A percentile compares a stretch with the other conserved stretches of the same genome.
Conservation (phyloP, 1,284 basidiomycete genomes). For the Afroboletus lepidellus region DNA sequence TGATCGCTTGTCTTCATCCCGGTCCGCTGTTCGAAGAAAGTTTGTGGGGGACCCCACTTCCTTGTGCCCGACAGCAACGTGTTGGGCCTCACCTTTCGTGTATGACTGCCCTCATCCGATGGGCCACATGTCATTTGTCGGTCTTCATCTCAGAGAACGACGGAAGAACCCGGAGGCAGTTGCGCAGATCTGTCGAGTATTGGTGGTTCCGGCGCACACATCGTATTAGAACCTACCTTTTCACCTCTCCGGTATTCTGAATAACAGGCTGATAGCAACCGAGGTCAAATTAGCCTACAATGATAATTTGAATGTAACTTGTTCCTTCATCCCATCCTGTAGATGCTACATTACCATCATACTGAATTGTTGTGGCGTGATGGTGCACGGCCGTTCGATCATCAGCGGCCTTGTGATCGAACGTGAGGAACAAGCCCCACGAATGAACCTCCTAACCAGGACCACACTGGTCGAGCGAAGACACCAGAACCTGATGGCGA, state of each 20-base stretch:
- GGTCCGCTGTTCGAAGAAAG: neutral
- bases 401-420: neutral
- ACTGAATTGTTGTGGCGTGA: neutral
- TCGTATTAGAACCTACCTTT: neutral
- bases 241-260: constrained; percentile 12
- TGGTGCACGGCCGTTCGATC: neutral
- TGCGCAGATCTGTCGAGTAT: constrained; percentile 1
- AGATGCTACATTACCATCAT: neutral
- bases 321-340: neutral
- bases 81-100: neutral
- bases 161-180: neutral
- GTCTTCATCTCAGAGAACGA: constrained; percentile 16
- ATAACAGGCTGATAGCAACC: neutral
- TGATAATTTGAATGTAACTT: too few relatives aligned
- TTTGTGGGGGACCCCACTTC: neutral
- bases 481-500: neutral
- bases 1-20: neutral
- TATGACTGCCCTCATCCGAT: neutral
- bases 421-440: neutral
- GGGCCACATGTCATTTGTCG: neutral
- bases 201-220: neutral
- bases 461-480: neutral
- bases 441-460: neutral
- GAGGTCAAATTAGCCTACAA: neutral
- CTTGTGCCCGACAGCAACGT: neutral